Conservation (phyloP, 2,329 filamentous ascomycete species). For the Sclerotiophoma versabilis region DNA sequence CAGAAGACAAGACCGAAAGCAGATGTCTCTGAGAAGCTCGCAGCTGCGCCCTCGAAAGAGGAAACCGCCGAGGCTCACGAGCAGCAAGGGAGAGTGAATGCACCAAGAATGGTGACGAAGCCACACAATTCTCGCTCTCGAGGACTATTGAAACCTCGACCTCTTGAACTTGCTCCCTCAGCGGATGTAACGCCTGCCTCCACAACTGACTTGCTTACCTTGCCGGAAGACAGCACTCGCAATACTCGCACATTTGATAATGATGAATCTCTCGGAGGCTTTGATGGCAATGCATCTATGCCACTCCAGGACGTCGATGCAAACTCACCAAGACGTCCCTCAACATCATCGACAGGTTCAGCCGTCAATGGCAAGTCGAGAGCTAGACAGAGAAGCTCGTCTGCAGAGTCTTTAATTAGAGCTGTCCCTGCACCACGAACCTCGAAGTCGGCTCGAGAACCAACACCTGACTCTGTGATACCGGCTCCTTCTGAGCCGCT, state of each 20-base stretch:
- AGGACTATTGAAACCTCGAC: constrained; percentile 23
- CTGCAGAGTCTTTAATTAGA: constrained; percentile 32
- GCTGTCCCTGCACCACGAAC: constrained; percentile 23
- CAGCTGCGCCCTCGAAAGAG: constrained; percentile 33
- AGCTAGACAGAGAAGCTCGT: constrained; percentile 27
- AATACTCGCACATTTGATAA: constrained; percentile 17
- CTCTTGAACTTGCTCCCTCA: constrained; percentile 36
- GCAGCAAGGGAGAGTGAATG: constrained; percentile 31
- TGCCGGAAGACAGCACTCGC: constrained; percentile 19
- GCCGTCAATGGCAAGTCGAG: constrained; percentile 13
- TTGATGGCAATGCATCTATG: constrained; percentile 33
- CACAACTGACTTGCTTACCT: constrained; percentile 26
- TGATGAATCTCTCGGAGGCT: constrained; percentile 17
- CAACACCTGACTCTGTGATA: constrained; percentile 39
- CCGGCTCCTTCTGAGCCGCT: constrained; percentile 20
- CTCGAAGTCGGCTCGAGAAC: constrained; percentile 20
- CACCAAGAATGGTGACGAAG: constrained; percentile 23
- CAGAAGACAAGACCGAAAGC: constrained; percentile 23
- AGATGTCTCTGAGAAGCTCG: constrained; percentile 23
- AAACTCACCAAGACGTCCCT: constrained; percentile 41
- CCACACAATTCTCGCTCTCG: constrained; percentile 17
- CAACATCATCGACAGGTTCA: constrained; percentile 36
- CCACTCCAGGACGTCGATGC: constrained; percentile 41
- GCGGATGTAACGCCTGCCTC: constrained; percentile 28
- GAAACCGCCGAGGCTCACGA: constrained; percentile 30